phyloP scores from a whole-genome alignment of 768 basidiomycete species.

The Leucocoprinus leucothites region DNA sequence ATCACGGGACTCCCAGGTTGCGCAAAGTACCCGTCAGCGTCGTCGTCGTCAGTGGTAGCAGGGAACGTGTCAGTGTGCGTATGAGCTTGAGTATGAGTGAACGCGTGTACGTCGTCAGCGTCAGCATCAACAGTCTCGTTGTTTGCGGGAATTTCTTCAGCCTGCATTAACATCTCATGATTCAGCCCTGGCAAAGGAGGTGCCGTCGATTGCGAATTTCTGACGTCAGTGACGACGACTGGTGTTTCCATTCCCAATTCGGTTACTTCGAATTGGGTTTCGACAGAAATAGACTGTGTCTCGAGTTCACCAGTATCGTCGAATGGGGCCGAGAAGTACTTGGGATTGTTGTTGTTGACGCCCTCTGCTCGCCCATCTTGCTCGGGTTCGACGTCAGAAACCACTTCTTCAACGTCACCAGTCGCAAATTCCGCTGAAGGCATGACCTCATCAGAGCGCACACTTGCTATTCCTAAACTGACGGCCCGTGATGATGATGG shows the following conservation, averaged over 20 bases:
- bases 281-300: not conserved
- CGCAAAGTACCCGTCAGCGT: slow-evolving; percentile 3
- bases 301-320: not conserved
- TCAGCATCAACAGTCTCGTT: not conserved
- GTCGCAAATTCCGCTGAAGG: not conserved
- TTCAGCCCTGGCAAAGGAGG: not conserved
- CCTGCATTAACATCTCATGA: not conserved
- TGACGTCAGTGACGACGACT: not conserved
- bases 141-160: not conserved
- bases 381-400: not conserved
- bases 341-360: too few species aligned
- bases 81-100: not conserved
- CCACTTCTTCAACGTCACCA: slow-evolving; percentile 5
- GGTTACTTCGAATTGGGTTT: not conserved
- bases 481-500: slow-evolving; percentile 13
- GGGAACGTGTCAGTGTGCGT: not conserved
- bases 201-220: not conserved
- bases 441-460: slow-evolving; percentile 5
- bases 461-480: slow-evolving; percentile 4
- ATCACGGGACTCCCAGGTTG: slow-evolving; percentile 5
- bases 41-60: not conserved
- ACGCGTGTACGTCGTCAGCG: not conserved
- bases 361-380: not conserved
- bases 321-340: not conserved
- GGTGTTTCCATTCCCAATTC: not conserved